These are phyloP conservation scores for Rhodotorula glutinis DNA, from an alignment of 1,284 basidiomycete genomes.

Conservation along the genomic window DNA sequence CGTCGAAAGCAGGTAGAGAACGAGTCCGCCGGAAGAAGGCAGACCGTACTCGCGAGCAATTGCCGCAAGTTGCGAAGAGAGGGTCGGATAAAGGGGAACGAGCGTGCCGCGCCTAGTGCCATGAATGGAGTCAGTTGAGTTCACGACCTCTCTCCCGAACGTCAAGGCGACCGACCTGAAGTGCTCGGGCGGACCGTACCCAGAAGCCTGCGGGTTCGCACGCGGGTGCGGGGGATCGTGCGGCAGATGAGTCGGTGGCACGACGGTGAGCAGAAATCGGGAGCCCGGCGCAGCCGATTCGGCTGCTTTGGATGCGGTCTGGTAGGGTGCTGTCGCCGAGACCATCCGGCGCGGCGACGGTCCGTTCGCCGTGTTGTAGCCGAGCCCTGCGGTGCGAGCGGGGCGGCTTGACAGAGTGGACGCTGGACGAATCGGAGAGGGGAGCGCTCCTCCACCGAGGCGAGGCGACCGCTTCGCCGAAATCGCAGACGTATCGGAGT, in stretches of 20 bases:
- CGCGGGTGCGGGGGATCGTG: slow-evolving; percentile 45
- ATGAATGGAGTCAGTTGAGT: neutral
- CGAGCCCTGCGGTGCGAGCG: neutral
- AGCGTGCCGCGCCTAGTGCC: slow-evolving; percentile 40
- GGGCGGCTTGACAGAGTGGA: neutral
- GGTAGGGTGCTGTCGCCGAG: neutral
- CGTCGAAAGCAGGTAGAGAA: slow-evolving; percentile 64
- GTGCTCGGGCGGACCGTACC: slow-evolving; percentile 43
- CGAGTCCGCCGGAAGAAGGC: slow-evolving; percentile 69
- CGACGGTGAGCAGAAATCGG: slow-evolving; percentile 43
- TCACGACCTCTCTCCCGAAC: neutral
- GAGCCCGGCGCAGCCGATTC: slow-evolving; percentile 3
- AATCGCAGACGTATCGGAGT: no score
- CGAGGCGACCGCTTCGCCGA: neutral
- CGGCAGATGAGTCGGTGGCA: slow-evolving; percentile 44
- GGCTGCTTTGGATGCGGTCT: neutral
- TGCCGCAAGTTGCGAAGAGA: slow-evolving; percentile 41
- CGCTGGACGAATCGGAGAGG: neutral
- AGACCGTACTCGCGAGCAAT: slow-evolving; percentile 73
- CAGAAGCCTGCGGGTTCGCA: slow-evolving; percentile 40
- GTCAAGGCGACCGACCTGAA: slow-evolving; percentile 37
- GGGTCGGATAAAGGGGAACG: slow-evolving; percentile 43
- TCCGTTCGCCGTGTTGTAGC: neutral
- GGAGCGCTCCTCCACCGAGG: neutral
- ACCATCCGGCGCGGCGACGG: neutral